Evolutionary conservation across 225 moss, liverwort and hornwort genomes (phyloP), one percentile per base, ranked within the genome.

Genomic region (Climacium dendroides): DNA sequence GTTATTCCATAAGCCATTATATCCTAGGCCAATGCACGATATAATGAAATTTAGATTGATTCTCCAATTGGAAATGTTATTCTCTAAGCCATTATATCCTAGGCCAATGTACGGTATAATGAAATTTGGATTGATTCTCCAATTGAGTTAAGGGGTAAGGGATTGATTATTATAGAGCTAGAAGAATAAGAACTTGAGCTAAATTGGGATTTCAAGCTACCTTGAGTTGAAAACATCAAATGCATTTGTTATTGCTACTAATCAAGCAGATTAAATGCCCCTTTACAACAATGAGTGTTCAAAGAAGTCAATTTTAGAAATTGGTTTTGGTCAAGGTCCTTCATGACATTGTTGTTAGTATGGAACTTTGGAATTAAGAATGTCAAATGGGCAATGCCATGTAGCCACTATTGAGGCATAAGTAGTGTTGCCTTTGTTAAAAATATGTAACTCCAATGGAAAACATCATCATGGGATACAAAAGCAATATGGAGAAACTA

Each of bases 351-450:
- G 15, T 10, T 45, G 7, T 28, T 72, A 6, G 28, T 45, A 15
- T 16, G 3, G 3, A 17, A 45, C 9, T 72, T 28, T 28, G 10
- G 72, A 45, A 72, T 5, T 8, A 10, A 64, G 9, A 35, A 5
- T 11, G n/a, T 35, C 9, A 35, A 35, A 28, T 72, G 10, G 16
- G 4, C 28, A 29, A 71, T 71, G 28, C 5, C 1, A 43, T 16
- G 2, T 71, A 71, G 28, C 15, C 3, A 43, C 5, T 45, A 72
- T 72, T 0, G 0, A 70, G 5, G n/a, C 11, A n/a, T n/a, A n/a
- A n/a, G n/a, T n/a, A n/a, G 22, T 67, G 4, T 37, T 37, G 67
- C 22, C 22, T n/a, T 67, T n/a, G 37, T 37, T 4, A 37, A 22
- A n/a, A 37, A 22, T n/a, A 66, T 19, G 5, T 35, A 69, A 14